A percentile compares a stretch with the other conserved stretches of the same genome.
phyloP scores from a whole-genome alignment of 164 flowering plant genomes.

The Vitis cinerea region DNA sequence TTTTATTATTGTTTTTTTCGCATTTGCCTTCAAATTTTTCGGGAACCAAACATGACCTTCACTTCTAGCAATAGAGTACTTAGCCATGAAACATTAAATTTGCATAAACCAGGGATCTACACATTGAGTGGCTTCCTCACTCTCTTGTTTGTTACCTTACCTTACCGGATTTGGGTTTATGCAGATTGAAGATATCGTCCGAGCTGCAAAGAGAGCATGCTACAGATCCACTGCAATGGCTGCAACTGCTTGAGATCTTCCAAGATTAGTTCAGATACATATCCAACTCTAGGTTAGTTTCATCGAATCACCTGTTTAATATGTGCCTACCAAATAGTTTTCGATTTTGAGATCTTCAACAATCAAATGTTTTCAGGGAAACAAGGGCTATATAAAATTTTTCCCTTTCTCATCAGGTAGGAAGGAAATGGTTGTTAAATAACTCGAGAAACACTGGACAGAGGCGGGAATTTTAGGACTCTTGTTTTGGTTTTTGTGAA shows the following conservation, averaged over 20 bases:
- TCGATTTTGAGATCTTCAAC: neutral
- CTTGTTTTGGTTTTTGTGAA: conserved; percentile 4
- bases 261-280: neutral
- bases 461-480: conserved; percentile 10
- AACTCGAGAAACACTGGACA: conserved; percentile 9
- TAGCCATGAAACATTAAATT: neutral
- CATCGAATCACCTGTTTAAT: neutral
- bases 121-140: neutral
- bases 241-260: conserved; percentile 40
- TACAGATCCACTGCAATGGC: conserved; percentile 55
- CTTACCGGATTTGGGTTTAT: neutral
- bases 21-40: no score
- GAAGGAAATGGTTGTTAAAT: conserved; percentile 10
- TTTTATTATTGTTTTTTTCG: no score
- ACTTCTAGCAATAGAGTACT: no score
- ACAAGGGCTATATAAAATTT: neutral
- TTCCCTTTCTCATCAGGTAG: conserved; percentile 7
- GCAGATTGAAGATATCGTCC: conserved; percentile 78
- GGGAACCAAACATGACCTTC: no score
- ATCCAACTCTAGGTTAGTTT: conserved; percentile 20
- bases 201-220: conserved; percentile 75
- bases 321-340: neutral
- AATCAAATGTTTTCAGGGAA: no score
- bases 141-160: neutral
- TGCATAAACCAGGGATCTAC: neutral